Evolutionary conservation across 352 stramenopile genomes (phyloP), one percentile per base, ranked within the genome.

Genomic region (Pythium apleroticum): DNA sequence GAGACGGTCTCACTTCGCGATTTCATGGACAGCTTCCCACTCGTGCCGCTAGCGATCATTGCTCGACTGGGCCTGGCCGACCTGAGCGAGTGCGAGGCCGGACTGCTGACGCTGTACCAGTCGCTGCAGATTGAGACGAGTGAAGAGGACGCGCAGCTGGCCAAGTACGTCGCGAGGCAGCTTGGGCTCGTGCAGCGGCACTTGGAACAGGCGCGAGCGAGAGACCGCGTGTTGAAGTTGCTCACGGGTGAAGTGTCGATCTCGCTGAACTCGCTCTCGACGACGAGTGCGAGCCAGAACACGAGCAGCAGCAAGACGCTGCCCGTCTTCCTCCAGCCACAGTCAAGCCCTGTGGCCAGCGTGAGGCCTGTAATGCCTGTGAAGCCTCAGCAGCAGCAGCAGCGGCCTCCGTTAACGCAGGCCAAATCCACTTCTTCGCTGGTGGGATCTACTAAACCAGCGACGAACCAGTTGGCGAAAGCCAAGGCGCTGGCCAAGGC

Each of bases 11-110:
- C 65, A 33, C 58, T 90, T 6, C 31, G 43, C 1, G 78, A 84
- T 19, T 73, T 84, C 63, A 85, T 84, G 72, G 83, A 89, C 41
- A 86, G 77, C 72, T 91, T 89, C 39, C 80, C 82, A 7, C 68
- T 91, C 28, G 72, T 91, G 24, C 83, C 81, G 28, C 49, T 92
- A 22, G 55, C 68, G 4, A 63, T 89, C 19, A 89, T 92, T 28
- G 67, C 81, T 31, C 73, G 71, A n/a, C 52, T 92, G 9, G 24
- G 33, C 1, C 67, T 80, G 25, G 25, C 27, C 14, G 79, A 88
- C 24, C 65, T 92, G n/a, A 56, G 57, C n/a, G 66, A 73, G 53
- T 78, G 84, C 39, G 69, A 83, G 31, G n/a, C 22, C 1, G 77
- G 74, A 0, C 64, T 92, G 0, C 27, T 68, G 5, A 54, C 74